phyloP scores from a whole-genome alignment of 2,329 filamentous ascomycete species.

The Ophiostoma novo-ulmi region DNA sequence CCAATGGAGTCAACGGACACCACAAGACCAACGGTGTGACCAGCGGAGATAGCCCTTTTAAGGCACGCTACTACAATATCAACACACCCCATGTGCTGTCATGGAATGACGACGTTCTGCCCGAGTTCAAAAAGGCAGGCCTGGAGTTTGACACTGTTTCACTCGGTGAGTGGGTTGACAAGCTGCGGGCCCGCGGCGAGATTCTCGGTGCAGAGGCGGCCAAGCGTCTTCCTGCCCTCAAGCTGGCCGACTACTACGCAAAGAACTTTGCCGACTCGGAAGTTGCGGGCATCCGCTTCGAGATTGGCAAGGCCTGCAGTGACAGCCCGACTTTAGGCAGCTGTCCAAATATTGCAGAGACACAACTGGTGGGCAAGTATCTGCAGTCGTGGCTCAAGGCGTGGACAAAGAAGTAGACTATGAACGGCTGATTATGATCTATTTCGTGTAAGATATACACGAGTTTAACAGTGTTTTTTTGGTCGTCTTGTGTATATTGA shows the following conservation, averaged over 20 bases:
- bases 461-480: neutral
- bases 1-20: constrained; percentile 26
- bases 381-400: constrained; percentile 22
- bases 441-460: neutral
- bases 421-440: neutral
- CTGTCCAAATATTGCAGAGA: constrained; percentile 22
- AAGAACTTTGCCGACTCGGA: constrained; percentile 16
- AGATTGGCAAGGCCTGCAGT: constrained; percentile 19
- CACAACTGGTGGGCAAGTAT: constrained; percentile 24
- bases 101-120: constrained; percentile 48
- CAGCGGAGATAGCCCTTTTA: constrained; percentile 15
- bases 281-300: constrained; percentile 21
- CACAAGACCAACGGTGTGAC: neutral
- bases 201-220: constrained; percentile 20
- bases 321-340: constrained; percentile 22
- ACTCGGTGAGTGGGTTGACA: constrained; percentile 36
- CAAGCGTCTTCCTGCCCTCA: constrained; percentile 24
- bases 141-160: constrained; percentile 44
- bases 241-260: constrained; percentile 26
- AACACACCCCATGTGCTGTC: constrained; percentile 44
- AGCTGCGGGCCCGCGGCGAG: constrained; percentile 19
- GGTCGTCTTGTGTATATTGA: neutral
- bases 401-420: constrained; percentile 22
- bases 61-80: constrained; percentile 43
- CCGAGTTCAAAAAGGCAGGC: constrained; percentile 41